Evolutionary conservation across 495 filamentous ascomycete genomes (phyloP).

Genomic region (Aspergillus indologenus): DNA sequence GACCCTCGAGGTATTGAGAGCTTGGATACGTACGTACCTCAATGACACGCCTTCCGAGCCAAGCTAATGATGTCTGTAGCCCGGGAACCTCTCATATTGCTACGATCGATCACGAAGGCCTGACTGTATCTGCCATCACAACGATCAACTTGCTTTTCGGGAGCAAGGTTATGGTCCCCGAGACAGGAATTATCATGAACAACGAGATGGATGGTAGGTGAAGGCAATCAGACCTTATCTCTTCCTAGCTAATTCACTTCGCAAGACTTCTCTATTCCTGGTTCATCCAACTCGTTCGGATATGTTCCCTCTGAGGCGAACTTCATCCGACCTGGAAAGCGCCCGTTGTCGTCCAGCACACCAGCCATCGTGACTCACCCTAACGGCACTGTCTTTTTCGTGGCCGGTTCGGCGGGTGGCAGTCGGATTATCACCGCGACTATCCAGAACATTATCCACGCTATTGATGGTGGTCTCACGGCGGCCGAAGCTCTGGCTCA

Average conservation of each 20-base stretch:
- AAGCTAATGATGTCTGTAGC: constrained; percentile 17
- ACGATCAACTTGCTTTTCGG: constrained; percentile 89
- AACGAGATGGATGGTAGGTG: constrained; percentile 82
- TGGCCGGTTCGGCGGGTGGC: constrained; percentile 78
- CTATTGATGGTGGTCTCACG: constrained; percentile 62
- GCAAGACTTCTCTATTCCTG: constrained; percentile 76
- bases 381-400: constrained; percentile 64
- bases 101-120: constrained; percentile 62
- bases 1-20: constrained; percentile 60
- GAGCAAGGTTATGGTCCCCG: constrained; percentile 69
- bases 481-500: constrained; percentile 58
- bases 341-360: constrained; percentile 76
- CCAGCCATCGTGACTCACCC: constrained; percentile 69
- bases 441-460: constrained; percentile 69
- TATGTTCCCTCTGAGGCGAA: constrained; percentile 77
- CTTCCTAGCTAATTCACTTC: not conserved
- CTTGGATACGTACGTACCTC: constrained; percentile 51
- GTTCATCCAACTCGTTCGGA: constrained; percentile 72
- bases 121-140: constrained; percentile 71
- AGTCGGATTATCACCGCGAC: constrained; percentile 86
- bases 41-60: not conserved
- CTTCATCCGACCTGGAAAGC: constrained; percentile 76
- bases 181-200: constrained; percentile 86
- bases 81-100: constrained; percentile 76
- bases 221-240: not conserved